Evolutionary conservation across 306 rosid species (phyloP), one percentile per base, ranked within the genome.

Genomic region (Corylus heterophylla): DNA sequence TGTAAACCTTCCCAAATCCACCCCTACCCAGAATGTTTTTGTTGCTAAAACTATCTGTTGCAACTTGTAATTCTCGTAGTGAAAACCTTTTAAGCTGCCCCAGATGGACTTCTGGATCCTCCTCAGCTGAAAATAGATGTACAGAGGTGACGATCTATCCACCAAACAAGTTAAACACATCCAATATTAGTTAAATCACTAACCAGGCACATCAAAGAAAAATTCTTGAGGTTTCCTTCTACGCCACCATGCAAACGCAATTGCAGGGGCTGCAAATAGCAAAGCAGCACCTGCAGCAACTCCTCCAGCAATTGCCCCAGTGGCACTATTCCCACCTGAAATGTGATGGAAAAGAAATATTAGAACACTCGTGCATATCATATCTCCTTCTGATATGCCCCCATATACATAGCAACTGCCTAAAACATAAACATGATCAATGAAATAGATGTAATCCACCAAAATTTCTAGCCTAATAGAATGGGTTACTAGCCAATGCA

Each of bases 201-300:
- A 76, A 95, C 98, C 98, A 72, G 98, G 98, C 67, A 96, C 99
- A 64, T 96, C 99, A 66, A 96, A 96, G 98, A 96, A 96, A 87
- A 87, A 90, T 63, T 96, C 99, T 73, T 93, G 98, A 0, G 99
- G 99, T 80, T 93, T 96, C 81, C 99, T 91, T 79, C 98, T 89
- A 52, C 97, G 97, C 97, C 97, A 96, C 99, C 99, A 96, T 20
- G 99, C 99, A 87, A 93, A 96, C 44, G 97, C 99, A 85, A 96
- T 93, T 74, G 99, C 99, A 80, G 99, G 99, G 50, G 98, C 98
- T 79, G 99, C 97, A 79, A 93, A 96, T 62, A 96, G 88, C 77
- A 96, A 82, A 78, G 99, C 98, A 84, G 98, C 98, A 75, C 99
- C 99, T 2, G 98, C 99, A 73, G 99, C 99, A 80, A 96, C 99